phyloP scores from a whole-genome alignment of 2,329 filamentous ascomycete species.

The Ophiostoma sp. region DNA sequence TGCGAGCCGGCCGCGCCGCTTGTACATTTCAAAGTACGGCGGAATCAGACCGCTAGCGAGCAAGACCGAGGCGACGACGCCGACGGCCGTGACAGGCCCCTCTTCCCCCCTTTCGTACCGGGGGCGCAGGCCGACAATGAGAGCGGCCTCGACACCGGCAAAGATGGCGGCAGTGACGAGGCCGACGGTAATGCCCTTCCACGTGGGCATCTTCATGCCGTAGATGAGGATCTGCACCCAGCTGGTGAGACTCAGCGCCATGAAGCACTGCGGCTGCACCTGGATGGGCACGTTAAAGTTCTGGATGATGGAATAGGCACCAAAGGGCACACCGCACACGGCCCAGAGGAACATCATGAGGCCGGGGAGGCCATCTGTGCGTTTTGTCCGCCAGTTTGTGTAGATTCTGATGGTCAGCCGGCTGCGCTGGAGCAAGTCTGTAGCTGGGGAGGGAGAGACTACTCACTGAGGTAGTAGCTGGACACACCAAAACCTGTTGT shows the following conservation, averaged over 20 bases:
- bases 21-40: conserved; percentile 58
- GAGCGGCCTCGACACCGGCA: conserved; percentile 49
- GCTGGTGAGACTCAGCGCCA: conserved; percentile 37
- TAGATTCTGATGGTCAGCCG: conserved; percentile 41
- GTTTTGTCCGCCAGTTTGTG: conserved; percentile 57
- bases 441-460: background rate
- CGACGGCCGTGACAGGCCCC: conserved; percentile 52
- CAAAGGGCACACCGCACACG: conserved; percentile 42
- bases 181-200: conserved; percentile 43
- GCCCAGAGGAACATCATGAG: conserved; percentile 61
- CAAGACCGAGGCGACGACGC: conserved; percentile 53
- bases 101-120: conserved; percentile 50
- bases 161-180: conserved; percentile 41
- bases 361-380: conserved; percentile 55
- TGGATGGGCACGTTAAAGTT: conserved; percentile 42
- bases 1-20: conserved; percentile 55
- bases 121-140: conserved; percentile 54
- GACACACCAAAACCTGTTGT: conserved; percentile 24
- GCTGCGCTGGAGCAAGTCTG: background rate
- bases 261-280: conserved; percentile 42
- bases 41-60: conserved; percentile 53
- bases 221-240: conserved; percentile 40
- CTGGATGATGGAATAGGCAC: conserved; percentile 38
- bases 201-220: conserved; percentile 39
- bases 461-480: conserved; percentile 33